Evolutionary conservation across 75 land plant genomes (phyloP).

Genomic region (Sequoiadendron giganteum): DNA sequence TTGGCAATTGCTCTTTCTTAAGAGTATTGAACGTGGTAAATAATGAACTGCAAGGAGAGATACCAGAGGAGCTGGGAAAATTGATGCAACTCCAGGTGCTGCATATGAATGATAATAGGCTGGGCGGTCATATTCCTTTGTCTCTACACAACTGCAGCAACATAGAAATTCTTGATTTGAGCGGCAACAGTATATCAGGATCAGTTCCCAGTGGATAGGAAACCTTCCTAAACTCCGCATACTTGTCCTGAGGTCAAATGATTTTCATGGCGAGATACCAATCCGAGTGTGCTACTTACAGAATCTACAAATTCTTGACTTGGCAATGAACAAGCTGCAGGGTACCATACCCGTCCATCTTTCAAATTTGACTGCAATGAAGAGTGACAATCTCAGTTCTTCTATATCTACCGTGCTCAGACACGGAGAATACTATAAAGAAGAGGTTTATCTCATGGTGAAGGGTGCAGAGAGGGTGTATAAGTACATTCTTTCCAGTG

Average conservation of each 20-base stretch:
- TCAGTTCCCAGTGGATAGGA: neutral
- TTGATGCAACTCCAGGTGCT: neutral
- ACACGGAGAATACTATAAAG: neutral
- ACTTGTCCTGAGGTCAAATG: neutral
- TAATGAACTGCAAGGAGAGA: neutral
- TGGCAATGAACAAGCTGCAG: too few species aligned
- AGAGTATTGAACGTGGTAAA: neutral
- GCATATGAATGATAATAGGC: neutral
- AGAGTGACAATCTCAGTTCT: neutral
- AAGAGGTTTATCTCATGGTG: neutral
- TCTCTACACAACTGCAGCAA: neutral
- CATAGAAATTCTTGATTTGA: conserved; percentile 1
- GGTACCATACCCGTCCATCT: neutral
- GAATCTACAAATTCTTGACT: too few species aligned
- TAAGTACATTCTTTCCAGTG: neutral
- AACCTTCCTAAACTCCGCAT: neutral
- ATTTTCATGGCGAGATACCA: neutral
- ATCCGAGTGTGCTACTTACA: too few species aligned
- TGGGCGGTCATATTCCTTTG: neutral
- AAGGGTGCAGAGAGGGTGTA: neutral
- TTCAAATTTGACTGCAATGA: neutral
- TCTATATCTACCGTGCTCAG: neutral
- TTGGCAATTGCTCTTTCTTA: neutral
- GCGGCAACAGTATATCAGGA: neutral
- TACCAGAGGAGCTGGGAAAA: neutral